Evolutionary conservation across 768 basidiomycete species (phyloP).

Genomic region (Saitozyma sp.): DNA sequence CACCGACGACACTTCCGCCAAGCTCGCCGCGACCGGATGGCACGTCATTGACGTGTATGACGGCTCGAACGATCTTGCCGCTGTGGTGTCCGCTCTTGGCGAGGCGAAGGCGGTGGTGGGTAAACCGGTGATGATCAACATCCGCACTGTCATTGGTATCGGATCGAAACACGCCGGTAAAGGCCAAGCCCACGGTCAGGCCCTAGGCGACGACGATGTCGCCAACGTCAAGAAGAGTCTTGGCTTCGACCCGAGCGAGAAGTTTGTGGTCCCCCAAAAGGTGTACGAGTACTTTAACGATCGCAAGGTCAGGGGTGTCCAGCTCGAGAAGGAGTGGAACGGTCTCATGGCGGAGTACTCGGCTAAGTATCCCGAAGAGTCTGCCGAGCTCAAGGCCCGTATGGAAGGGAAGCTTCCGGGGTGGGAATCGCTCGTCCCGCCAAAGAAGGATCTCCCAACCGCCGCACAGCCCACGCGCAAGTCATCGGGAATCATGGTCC

Average conservation of each 20-base stretch:
- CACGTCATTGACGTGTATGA: constrained; percentile 42
- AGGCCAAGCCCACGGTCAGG: constrained; percentile 42
- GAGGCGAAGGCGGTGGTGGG: constrained; percentile 33
- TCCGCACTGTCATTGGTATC: constrained; percentile 45
- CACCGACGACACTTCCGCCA: constrained; percentile 44
- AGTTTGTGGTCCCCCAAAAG: constrained; percentile 35
- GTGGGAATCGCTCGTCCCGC: constrained; percentile 34
- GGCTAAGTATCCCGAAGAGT: constrained; percentile 28
- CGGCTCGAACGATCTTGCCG: constrained; percentile 39
- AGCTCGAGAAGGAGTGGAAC: constrained; percentile 40
- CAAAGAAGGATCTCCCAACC: constrained; percentile 31
- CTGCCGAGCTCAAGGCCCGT: constrained; percentile 30
- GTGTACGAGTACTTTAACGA: constrained; percentile 45
- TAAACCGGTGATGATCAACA: constrained; percentile 44
- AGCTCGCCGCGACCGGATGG: constrained; percentile 36
- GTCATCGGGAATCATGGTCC: constrained; percentile 38
- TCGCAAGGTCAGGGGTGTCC: constrained; percentile 23
- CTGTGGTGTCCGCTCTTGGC: constrained; percentile 36
- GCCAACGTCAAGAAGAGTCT: constrained; percentile 36
- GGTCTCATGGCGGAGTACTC: constrained; percentile 28
- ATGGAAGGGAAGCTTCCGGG: constrained; percentile 34
- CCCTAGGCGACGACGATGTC: constrained; percentile 45
- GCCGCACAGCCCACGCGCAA: constrained; percentile 38
- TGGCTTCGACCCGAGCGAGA: constrained; percentile 37
- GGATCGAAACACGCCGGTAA: constrained; percentile 33